A percentile compares a stretch with the other conserved stretches of the same genome.
phyloP scores from a whole-genome alignment of 495 filamentous ascomycete species.

The Talaromyces adpressus region DNA sequence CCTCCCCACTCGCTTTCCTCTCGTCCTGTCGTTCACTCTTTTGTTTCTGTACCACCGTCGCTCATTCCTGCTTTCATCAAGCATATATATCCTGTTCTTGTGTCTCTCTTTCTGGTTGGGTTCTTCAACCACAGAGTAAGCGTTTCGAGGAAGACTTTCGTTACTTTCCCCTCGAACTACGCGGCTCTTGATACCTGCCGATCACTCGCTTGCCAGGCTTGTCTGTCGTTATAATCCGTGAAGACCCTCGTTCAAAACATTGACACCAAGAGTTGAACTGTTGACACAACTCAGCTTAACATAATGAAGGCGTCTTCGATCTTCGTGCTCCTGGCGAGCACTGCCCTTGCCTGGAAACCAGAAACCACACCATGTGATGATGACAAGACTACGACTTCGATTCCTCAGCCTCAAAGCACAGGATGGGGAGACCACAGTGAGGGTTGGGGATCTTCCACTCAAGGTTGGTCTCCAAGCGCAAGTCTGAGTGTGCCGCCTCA shows the following conservation, averaged over 20 bases:
- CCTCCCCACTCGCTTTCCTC: constrained; percentile 1
- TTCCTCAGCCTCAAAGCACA: background rate
- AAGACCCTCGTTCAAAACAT: background rate
- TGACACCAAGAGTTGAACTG: no score
- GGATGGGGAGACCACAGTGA: no score
- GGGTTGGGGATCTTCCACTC: no score
- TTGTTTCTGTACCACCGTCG: background rate
- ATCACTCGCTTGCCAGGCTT: background rate
- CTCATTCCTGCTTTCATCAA: background rate
- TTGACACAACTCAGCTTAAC: background rate
- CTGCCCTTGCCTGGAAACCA: constrained; percentile 1
- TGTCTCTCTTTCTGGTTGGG: background rate
- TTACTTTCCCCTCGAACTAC: constrained; percentile 6
- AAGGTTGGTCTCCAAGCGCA: no score
- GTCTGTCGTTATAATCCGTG: constrained; percentile 9
- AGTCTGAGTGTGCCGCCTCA: background rate
- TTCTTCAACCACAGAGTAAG: background rate
- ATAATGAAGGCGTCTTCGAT: constrained; percentile 6
- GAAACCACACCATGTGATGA: background rate
- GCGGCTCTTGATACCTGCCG: constrained; percentile 2
- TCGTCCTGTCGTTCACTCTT: background rate
- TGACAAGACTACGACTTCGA: background rate
- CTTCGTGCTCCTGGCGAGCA: constrained; percentile 8
- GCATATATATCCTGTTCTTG: background rate
- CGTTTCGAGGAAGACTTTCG: constrained; percentile 9